Evolutionary conservation across 164 flowering plant species (phyloP).

Genomic region (Tetracentron sinense): DNA sequence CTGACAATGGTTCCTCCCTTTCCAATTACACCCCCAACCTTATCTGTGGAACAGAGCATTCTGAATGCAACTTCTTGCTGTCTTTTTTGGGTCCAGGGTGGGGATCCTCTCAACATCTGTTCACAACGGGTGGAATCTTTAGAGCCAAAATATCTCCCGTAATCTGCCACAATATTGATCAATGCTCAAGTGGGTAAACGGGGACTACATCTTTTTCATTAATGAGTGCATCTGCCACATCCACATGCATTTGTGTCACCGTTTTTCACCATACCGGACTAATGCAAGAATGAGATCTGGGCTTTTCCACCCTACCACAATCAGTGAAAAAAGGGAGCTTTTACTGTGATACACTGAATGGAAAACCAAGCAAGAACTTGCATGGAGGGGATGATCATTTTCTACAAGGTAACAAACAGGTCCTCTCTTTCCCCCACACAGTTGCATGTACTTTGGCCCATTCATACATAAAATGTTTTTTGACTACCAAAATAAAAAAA

Average conservation of each 20-base stretch:
- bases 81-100: slow-evolving; percentile 20
- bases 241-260: background rate
- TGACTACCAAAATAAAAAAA: no score
- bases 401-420: no score
- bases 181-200: slow-evolving; percentile 3
- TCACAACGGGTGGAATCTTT: slow-evolving; percentile 33
- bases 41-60: slow-evolving; percentile 59
- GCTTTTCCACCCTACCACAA: no score
- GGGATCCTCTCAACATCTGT: slow-evolving; percentile 30
- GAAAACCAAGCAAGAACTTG: no score
- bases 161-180: slow-evolving; percentile 45
- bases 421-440: no score
- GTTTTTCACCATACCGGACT: background rate
- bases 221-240: background rate
- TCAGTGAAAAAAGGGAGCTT: no score
- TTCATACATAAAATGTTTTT: no score
- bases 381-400: no score
- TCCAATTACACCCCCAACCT: slow-evolving; percentile 82
- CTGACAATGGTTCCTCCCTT: slow-evolving; percentile 68
- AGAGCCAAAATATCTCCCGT: slow-evolving; percentile 61
- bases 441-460: no score
- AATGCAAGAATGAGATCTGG: background rate
- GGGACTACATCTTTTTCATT: background rate
- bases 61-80: slow-evolving; percentile 55
- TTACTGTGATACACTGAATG: no score